Conservation (phyloP, 2,329 filamentous ascomycete species). For the Aspergillus texensis region DNA sequence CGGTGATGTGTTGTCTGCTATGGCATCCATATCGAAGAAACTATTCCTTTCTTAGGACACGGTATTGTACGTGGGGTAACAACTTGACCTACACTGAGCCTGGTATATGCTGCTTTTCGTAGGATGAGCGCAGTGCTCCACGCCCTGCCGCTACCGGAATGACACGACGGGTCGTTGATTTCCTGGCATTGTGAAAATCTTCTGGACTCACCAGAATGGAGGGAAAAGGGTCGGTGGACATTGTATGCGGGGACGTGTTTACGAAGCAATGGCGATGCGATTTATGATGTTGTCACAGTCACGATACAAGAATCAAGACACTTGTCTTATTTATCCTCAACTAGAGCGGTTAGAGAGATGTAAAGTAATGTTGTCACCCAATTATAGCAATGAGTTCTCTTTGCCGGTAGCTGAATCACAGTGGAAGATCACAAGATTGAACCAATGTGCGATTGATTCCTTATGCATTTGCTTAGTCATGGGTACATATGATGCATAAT, state of each 20-base stretch:
- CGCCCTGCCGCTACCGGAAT: slow-evolving; percentile 29
- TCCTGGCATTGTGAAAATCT: slow-evolving; percentile 14
- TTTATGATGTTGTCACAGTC: not conserved
- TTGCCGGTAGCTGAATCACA: not conserved
- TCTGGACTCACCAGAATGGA: slow-evolving; percentile 18
- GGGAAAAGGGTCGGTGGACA: slow-evolving; percentile 9
- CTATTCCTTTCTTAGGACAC: slow-evolving; percentile 16
- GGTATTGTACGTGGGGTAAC: too few relatives aligned
- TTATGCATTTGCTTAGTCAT: not conserved
- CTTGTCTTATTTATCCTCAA: too few relatives aligned
- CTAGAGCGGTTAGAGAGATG: too few relatives aligned
- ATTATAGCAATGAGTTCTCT: not conserved
- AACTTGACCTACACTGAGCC: slow-evolving; percentile 23
- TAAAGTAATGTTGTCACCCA: not conserved
- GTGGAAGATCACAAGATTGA: not conserved
- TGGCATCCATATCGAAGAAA: slow-evolving; percentile 33
- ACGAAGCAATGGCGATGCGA: not conserved
- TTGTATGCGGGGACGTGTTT: not conserved
- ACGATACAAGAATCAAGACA: too few relatives aligned
- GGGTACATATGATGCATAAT: not conserved
- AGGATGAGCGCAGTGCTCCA: slow-evolving; percentile 15
- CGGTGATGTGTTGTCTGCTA: slow-evolving; percentile 23
- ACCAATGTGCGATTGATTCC: not conserved
- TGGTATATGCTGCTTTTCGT: slow-evolving; percentile 25
- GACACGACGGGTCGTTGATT: slow-evolving; percentile 16